phyloP scores from a whole-genome alignment of 306 rosid genomes.

The Abrus pulchellus region DNA sequence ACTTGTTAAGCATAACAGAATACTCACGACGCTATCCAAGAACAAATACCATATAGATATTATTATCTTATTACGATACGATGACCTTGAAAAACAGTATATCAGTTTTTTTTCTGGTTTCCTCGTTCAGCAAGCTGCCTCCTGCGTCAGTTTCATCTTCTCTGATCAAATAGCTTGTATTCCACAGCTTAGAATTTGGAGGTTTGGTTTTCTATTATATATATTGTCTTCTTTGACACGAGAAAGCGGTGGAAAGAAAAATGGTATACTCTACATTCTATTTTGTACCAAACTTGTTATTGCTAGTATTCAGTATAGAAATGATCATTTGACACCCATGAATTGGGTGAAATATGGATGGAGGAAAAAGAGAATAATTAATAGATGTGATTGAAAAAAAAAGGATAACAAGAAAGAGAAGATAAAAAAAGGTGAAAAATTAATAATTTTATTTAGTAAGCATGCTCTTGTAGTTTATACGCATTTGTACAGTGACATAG shows the following conservation, averaged over 20 bases:
- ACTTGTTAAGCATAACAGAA: conserved; percentile 11
- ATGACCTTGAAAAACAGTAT: neutral
- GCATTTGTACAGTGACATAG: neutral
- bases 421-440: too few relatives aligned
- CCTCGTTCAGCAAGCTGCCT: conserved; percentile 2
- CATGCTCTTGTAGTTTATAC: neutral
- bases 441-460: neutral
- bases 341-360: too few relatives aligned
- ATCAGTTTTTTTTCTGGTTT: neutral
- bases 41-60: neutral
- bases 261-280: conserved; percentile 42
- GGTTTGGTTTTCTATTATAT: neutral
- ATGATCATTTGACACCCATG: too few relatives aligned
- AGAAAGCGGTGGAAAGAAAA: neutral
- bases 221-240: neutral
- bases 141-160: conserved; percentile 20
- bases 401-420: too few relatives aligned
- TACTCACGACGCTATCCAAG: neutral
- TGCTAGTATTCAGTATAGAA: neutral
- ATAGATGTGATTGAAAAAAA: too few relatives aligned
- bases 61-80: neutral
- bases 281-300: neutral
- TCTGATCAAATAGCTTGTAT: conserved; percentile 18
- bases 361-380: too few relatives aligned
- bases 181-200: neutral